These are phyloP conservation scores for Solioccasus polychromus DNA, from an alignment of 768 basidiomycete genomes.

Conservation along the genomic window DNA sequence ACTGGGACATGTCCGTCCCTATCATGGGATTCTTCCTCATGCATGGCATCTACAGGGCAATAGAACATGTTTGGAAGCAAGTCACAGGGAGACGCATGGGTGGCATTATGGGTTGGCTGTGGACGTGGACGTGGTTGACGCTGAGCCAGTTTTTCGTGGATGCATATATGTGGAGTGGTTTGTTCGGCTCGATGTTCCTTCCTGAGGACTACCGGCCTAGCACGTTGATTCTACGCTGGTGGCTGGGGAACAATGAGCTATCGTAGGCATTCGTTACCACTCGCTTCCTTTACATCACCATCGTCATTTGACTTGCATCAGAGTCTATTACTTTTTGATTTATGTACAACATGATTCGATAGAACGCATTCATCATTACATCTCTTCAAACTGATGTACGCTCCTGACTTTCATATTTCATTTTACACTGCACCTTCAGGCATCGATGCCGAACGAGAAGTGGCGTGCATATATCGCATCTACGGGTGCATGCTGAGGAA, in stretches of 20 bases:
- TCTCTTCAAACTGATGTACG: no score
- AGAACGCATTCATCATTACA: no score
- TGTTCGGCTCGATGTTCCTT: slow-evolving; percentile 14
- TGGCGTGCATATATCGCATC: no score
- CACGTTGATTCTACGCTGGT: slow-evolving; percentile 11
- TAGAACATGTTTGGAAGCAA: slow-evolving; percentile 48
- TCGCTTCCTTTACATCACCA: no score
- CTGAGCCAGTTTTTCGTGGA: slow-evolving; percentile 47
- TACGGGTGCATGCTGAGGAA: no score
- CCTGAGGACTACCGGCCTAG: slow-evolving; percentile 19
- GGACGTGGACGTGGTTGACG: slow-evolving; percentile 48
- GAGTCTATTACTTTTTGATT: no score
- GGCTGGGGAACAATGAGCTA: no score
- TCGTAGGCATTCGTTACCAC: background rate
- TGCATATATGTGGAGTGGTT: slow-evolving; percentile 28
- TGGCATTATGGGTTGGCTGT: slow-evolving; percentile 50
- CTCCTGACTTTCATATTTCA: no score
- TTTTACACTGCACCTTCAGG: no score
- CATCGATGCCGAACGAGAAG: no score
- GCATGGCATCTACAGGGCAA: slow-evolving; percentile 49
- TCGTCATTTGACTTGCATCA: no score
- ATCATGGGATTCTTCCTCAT: slow-evolving; percentile 55
- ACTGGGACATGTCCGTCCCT: slow-evolving; percentile 37
- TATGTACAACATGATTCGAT: no score
- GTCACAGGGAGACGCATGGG: slow-evolving; percentile 44